Conservation (phyloP, 1,284 basidiomycete species). For the Austroboletus novae-zelandiae region DNA sequence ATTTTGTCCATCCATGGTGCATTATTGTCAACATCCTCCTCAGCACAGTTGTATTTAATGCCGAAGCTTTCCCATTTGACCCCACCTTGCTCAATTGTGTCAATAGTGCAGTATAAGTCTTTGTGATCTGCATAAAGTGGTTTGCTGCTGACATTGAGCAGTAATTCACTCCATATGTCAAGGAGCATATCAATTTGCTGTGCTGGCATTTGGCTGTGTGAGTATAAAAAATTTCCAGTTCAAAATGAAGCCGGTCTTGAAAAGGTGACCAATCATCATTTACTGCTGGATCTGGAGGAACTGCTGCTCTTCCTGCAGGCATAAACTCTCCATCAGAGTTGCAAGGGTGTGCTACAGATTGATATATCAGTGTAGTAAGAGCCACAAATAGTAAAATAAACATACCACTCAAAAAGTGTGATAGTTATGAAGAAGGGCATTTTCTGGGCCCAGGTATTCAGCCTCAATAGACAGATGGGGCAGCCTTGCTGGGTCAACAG, state of each 20-base stretch:
- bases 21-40: not conserved
- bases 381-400: too few relatives aligned
- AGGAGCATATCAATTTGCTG: conserved; percentile 26
- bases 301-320: not conserved
- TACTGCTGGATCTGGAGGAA: not conserved
- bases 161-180: conserved; percentile 24
- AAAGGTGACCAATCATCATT: conserved; percentile 11
- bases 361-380: too few relatives aligned
- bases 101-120: conserved; percentile 4
- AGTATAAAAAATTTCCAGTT: conserved; percentile 17
- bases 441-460: too few relatives aligned
- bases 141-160: not conserved
- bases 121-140: not conserved
- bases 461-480: too few relatives aligned
- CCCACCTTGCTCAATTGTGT: not conserved
- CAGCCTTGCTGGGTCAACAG: too few relatives aligned
- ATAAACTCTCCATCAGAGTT: not conserved
- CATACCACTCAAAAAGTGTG: too few relatives aligned
- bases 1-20: too few relatives aligned
- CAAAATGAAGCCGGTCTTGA: not conserved
- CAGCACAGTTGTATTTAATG: conserved; percentile 50
- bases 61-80: conserved; percentile 6
- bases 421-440: too few relatives aligned
- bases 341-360: not conserved
- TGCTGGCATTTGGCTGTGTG: conserved; percentile 22